Evolutionary conservation across 83 land plant species (phyloP), one percentile per base, ranked within the genome.

Genomic region (Diphasiastrum complanatum): DNA sequence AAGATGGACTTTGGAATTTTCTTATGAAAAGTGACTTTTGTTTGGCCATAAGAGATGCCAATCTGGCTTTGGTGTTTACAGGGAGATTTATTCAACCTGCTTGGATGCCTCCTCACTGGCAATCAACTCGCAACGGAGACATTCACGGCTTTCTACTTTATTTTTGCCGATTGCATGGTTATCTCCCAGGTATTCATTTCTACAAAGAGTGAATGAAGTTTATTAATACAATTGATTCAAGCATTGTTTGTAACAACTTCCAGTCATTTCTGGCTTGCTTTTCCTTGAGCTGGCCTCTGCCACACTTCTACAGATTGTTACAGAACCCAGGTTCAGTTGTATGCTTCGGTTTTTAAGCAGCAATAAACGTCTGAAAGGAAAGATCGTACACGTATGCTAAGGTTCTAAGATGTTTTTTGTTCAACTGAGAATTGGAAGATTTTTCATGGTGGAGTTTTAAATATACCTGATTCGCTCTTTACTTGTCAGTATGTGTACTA

Each of bases 61-160:
- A 40, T 40, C 8, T 40, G 16, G 8, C 12, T 18, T 48, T 18
- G 6, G 6, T 18, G n/a, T 48, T 6, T 60, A 33, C 64, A 75
- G 78, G 78, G 78, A 19, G 78, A 75, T 50, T 31, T 75, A 24
- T 70, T 63, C 41, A 75, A 75, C 45, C 64, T 75, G 45, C 28
- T 75, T 18, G 78, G 78, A 32, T 75, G 78, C 60, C 58, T 75
- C 47, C 75, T 75, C 27, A 70, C 78, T 23, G 78, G 75, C 23
- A 75, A 75, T 35, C 75, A 70, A 35, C 51, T 75, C 14, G 69
- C 63, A 2, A 75, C 78, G n/a, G 69, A 75, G 51, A 75, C 62
- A 65, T 43, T 75, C 18, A 70, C 78, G 12, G 78, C 78, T 25
- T 63, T 40, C 26, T 75, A 75, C 33, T 75, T 75, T 45, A 75